Base-by-base conservation (phyloP, 805 yeast genomes). In the Spathaspora passalidarum region DNA sequence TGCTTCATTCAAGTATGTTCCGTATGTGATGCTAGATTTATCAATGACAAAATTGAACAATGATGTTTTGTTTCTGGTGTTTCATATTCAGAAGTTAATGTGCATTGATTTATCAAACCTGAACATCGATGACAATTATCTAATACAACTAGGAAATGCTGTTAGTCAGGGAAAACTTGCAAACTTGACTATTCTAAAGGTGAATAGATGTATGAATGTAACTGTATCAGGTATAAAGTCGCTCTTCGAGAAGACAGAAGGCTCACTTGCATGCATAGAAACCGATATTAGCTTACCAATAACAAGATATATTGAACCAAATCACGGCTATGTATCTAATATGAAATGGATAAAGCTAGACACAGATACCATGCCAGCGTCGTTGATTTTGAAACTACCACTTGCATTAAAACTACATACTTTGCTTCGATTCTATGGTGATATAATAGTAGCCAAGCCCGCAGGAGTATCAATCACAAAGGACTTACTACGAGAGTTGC, bases 91-190 rank as follows among this genome's bases (percentile, higher is more conserved):
- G 10, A 52, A 53, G 21, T 51, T 69, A 14, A 55, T 54, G 20
- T 71, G 61, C 5, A 43, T 69, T 25, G 63, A 68, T 45, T 36
- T 72, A 9, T 68, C 75, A 1, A 56, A 61, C 26, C 38, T 38
- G 0, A 38, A 43, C 9, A 54, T 70, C 9, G 68, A 68, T 50
- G 75, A 69, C 50, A 59, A 50, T 32, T 63, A 59, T 23, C 38
- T 70, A 4, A 50, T 55, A 38, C 61, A 61, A 19, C 44, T 70
- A n/a, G 43, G 51, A 37, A 53, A 51, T 14, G 50, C 52, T 1
- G 47, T 22, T 19, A 13, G 17, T 8, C 17, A 4, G 34, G 34
- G 34, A 17, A 39, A 44, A 26, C 18, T 63, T 2, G 39, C 52
- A 2, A 51, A 50, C 6, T 51, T 70, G 16, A 51, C 57, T 32